Evolutionary conservation across 23 red algal species (phyloP), one percentile per base, ranked within the genome.

Genomic region (Pyropia haitanensis): DNA sequence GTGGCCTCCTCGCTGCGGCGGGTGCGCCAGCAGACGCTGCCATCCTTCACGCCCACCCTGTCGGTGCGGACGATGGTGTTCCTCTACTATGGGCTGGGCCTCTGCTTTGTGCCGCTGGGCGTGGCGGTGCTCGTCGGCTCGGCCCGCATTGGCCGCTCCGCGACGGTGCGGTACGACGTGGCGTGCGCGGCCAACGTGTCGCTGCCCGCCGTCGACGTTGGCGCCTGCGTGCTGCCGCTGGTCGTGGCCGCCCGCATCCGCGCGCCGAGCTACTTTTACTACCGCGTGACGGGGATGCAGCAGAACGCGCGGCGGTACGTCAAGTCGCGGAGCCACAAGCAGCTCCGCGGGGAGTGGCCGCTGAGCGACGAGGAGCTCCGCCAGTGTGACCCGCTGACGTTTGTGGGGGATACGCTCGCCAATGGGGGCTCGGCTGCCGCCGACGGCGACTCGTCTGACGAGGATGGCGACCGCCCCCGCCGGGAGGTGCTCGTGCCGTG

Each of bases 221-320:
- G 39, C 14, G 18, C 15, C 0, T 88, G 83, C 68, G 17, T 19
- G 5, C 12, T 88, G 13, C n/a, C 54, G 32, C 27, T 88, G 19
- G 31, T n/a, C 34, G 56, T 78, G 13, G 12, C 27, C 9, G 23
- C 46, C 2, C 15, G 33, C 39, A 79, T 88, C 54, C 56, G 21
- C 9, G 25, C 73, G 6, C 72, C 72, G 16, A 64, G 56, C 24
- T 88, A 88, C 68, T 58, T 88, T 32, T 88, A 71, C 65, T 88
- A 88, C 50, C 63, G 71, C 8, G 44, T 88, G 60, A 71, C 71
- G 9, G 54, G 76, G 30, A 77, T 67, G 32, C 63, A 78, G 30
- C 83, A 88, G 59, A 88, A 88, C 50, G 64, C 56, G 27, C 64
- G 83, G 54, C 26, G 57, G 56, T 88, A 88, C 68, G 72, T 51